phyloP scores from a whole-genome alignment of 306 rosid genomes.

The Luffa aegyptiaca region DNA sequence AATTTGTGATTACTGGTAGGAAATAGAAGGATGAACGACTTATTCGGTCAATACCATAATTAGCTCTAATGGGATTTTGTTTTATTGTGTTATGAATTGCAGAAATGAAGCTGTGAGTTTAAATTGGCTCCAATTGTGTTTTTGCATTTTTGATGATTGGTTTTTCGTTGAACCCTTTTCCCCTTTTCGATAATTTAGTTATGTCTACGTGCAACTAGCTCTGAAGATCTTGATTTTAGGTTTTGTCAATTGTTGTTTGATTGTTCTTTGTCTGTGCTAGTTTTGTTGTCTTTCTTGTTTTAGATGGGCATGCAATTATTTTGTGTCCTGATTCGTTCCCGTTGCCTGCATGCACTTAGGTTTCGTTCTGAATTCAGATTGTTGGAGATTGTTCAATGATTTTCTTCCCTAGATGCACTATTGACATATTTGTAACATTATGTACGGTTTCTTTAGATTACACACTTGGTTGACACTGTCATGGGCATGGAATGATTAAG shows the following conservation, averaged over 20 bases:
- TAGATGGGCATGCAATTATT: conserved; percentile 5
- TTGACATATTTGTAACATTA: not conserved
- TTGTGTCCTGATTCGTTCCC: conserved; percentile 16
- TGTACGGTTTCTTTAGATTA: not conserved
- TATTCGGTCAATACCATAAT: not conserved
- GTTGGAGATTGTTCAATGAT: not conserved
- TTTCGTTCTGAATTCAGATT: conserved; percentile 4
- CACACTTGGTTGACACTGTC: not conserved
- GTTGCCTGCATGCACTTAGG: conserved; percentile 20
- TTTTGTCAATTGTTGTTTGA: not conserved
- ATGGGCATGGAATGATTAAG: not conserved
- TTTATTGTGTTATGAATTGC: not conserved
- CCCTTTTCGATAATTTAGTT: not conserved
- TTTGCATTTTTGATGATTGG: not conserved
- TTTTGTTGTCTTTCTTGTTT: conserved; percentile 3
- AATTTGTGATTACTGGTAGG: not conserved
- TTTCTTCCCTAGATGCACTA: not conserved
- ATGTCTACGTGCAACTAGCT: not conserved
- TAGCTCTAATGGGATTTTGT: not conserved
- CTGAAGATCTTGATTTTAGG: conserved; percentile 8
- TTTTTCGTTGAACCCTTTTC: not conserved
- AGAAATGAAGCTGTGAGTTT: not conserved
- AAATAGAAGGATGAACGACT: not conserved
- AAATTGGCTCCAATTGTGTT: conserved; percentile 2
- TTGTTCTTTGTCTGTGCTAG: not conserved